These are phyloP conservation scores for Ophiostoma ips DNA, from an alignment of 2,329 filamentous ascomycete genomes.

Conservation along the genomic window DNA sequence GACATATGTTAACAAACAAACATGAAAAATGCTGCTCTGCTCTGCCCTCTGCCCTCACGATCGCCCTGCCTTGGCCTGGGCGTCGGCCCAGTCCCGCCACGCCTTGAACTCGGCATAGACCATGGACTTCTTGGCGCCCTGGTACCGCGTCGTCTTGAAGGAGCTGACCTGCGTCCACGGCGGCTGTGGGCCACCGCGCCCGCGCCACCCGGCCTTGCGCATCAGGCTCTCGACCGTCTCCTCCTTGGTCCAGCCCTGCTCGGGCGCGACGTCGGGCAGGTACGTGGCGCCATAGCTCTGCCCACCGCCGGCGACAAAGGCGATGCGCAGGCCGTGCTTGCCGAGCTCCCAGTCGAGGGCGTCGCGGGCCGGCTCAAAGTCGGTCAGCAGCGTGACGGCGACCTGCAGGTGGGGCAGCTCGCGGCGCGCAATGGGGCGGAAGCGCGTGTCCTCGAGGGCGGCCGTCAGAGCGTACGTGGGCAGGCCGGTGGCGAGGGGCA, in stretches of 20 bases:
- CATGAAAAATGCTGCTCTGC: not conserved
- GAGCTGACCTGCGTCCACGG: slow-evolving; percentile 43
- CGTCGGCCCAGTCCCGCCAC: slow-evolving; percentile 57
- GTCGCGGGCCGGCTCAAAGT: slow-evolving; percentile 59
- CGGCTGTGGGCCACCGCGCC: slow-evolving; percentile 47
- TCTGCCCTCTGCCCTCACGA: too few relatives aligned
- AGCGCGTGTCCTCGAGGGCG: slow-evolving; percentile 49
- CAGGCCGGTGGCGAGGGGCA: slow-evolving; percentile 59
- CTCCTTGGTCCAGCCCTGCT: slow-evolving; percentile 93
- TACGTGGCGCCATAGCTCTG: slow-evolving; percentile 69
- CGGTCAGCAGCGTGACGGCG: slow-evolving; percentile 67
- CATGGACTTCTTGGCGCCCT: slow-evolving; percentile 64
- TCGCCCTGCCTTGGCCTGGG: not conserved
- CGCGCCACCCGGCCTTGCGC: slow-evolving; percentile 87
- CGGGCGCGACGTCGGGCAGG: slow-evolving; percentile 75
- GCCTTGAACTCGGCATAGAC: slow-evolving; percentile 60
- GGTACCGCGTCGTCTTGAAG: slow-evolving; percentile 69
- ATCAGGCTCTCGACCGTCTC: slow-evolving; percentile 82
- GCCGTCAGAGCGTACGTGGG: slow-evolving; percentile 73
- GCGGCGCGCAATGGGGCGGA: slow-evolving; percentile 36
- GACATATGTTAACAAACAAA: not conserved
- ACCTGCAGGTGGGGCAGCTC: slow-evolving; percentile 48
- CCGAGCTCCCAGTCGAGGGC: slow-evolving; percentile 78
- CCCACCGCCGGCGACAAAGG: slow-evolving; percentile 50
- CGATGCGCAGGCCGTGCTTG: slow-evolving; percentile 73